Conservation (phyloP, 495 filamentous ascomycete genomes). For the Podospora conica region DNA sequence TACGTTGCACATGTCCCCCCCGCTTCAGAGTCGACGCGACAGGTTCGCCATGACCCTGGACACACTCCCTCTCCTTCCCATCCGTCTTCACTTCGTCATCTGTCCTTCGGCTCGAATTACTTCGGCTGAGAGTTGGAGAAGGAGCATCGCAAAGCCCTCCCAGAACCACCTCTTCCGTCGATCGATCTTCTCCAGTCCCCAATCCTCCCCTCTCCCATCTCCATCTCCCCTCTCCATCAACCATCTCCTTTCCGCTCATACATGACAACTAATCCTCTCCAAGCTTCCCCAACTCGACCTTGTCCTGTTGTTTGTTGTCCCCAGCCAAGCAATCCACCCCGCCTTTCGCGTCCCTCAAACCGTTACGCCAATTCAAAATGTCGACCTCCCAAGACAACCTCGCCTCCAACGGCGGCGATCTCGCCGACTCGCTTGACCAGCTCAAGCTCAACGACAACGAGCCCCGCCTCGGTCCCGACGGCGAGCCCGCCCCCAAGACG, state of each 20-base stretch:
- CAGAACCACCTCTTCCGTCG: background rate
- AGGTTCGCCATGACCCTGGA: constrained; percentile 15
- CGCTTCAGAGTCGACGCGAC: constrained; percentile 9
- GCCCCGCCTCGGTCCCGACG: constrained; percentile 56
- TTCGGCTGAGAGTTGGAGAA: background rate
- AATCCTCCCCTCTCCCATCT: background rate
- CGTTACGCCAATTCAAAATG: constrained; percentile 32
- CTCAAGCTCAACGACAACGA: constrained; percentile 48
- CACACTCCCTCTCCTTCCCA: constrained; percentile 22
- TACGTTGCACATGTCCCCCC: constrained; percentile 29
- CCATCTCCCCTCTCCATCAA: background rate
- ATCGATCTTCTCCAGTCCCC: background rate
- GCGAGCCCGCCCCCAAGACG: constrained; percentile 69
- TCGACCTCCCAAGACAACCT: constrained; percentile 42
- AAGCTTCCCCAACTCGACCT: background rate
- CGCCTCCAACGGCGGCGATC: constrained; percentile 37
- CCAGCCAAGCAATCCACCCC: constrained; percentile 1
- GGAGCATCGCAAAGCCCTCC: background rate
- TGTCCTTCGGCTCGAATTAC: background rate
- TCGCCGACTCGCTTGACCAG: constrained; percentile 45
- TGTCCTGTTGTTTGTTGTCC: background rate
- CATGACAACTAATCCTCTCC: background rate
- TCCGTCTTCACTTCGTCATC: background rate
- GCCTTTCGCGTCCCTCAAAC: background rate
- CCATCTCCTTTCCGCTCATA: background rate